Base-by-base conservation (phyloP, 2,329 filamentous ascomycete species). In the Aspergillus thermomutatus region DNA sequence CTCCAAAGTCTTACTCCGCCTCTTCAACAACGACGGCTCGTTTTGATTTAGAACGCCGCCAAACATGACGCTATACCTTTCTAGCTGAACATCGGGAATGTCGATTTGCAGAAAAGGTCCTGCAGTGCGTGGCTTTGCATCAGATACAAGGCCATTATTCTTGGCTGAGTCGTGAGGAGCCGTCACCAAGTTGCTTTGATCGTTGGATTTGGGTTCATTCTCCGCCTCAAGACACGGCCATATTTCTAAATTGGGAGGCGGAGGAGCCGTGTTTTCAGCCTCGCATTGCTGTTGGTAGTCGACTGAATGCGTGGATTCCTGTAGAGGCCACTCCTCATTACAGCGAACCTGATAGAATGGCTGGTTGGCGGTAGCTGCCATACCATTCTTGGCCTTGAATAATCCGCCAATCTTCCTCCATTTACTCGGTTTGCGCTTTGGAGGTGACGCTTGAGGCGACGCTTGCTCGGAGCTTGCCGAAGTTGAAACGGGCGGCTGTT, bases 61-160 rank as follows among this genome's bases (percentile, higher is more conserved):
- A 69, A 97, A 97, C 92, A 97, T 97, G 62, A 97, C 84, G 65
- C 92, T 96, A 65, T 96, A 97, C 50, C 93, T 82, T 70, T 97
- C 93, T 81, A 97, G 81, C 60, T 88, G 85, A 54, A 90, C 82
- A 50, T 84, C 83, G 0, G 93, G 92, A 56, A 97, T 94, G 52
- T 92, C 85, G 17, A 97, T 82, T 64, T 92, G 82, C 21, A 97
- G 77, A 6, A 88, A 72, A 1, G 76, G 68, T 19, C 59, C 55
- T 4, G 50, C 21, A 47, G 28, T 23, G 37, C 21, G 49, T n/a
- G 28, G 43, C n/a, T 60, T 61, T n/a, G 58, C 55, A 19, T 23
- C 45, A 21, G 14, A 21, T 51, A 4, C 8, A 14, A 28, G 45
- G n/a, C 28, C 23, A 61, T 64, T n/a, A 55, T 47, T n/a, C 37